phyloP scores from a whole-genome alignment of 345 rosid genomes.

The Pseudoturritis turrita region DNA sequence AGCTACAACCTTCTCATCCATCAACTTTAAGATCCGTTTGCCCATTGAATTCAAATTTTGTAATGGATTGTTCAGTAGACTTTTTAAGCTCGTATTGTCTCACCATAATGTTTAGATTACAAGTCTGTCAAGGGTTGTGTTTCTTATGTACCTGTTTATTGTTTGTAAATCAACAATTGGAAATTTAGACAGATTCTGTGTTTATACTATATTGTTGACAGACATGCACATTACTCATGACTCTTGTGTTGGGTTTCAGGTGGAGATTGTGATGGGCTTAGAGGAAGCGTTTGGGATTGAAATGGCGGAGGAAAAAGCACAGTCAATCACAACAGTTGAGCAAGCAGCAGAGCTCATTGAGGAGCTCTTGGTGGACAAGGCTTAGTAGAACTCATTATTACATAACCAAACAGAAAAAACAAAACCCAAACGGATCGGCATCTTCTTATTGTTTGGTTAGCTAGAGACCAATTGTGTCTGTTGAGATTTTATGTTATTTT shows the following conservation, averaged over 20 bases:
- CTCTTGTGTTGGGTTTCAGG: conserved; percentile 31
- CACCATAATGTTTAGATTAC: too few species aligned
- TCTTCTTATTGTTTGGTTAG: conserved; percentile 12
- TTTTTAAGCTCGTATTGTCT: too few species aligned
- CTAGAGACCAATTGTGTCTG: not conserved
- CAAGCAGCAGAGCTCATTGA: conserved; percentile 78
- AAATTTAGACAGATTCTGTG: too few species aligned
- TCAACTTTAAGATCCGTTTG: not conserved
- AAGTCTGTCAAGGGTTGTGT: too few species aligned
- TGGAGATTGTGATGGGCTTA: conserved; percentile 74
- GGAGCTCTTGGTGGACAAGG: conserved; percentile 34
- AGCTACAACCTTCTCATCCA: too few species aligned
- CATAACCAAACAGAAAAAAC: not conserved
- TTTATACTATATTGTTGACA: too few species aligned
- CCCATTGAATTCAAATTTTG: too few species aligned
- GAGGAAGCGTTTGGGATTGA: conserved; percentile 73
- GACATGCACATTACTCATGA: not conserved
- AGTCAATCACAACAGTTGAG: conserved; percentile 51
- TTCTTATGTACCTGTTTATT: too few species aligned
- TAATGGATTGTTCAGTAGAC: too few species aligned
- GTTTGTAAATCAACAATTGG: too few species aligned
- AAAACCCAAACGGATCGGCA: not conserved
- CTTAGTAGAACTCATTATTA: not conserved
- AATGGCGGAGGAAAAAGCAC: conserved; percentile 72
- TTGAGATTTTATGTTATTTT: conserved; percentile 1